Base-by-base conservation (phyloP, 305 asterid species). In the Fraxinus baroniana region DNA sequence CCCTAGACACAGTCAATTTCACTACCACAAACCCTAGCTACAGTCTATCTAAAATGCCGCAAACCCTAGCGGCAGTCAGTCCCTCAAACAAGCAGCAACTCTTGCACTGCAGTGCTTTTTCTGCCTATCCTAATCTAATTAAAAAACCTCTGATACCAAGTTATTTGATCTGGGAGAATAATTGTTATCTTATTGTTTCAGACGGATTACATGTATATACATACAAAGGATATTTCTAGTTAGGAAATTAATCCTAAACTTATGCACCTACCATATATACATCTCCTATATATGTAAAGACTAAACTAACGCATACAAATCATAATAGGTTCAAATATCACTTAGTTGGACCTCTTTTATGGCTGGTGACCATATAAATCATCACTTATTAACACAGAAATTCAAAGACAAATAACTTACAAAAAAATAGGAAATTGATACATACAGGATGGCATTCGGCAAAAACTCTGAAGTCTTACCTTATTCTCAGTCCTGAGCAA, bases 401-500 rank as follows among this genome's bases (percentile, higher is more conserved):
- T 70, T 75, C 75, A 76, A 10, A 84, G 22, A 76, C 22, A 49
- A 37, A 55, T 41, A 70, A 52, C 77, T n/a, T 49, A 32, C 5
- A 39, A 83, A 55, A 20, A 41, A 78, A 74, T 35, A 70, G 80
- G 73, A 22, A 74, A 81, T 66, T 78, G 72, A 78, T 18, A 78
- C 20, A 30, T 74, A 39, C 52, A 72, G 33, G 52, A 52, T 78
- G 70, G 20, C 55, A 76, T 10, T 30, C 0, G 32, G 35, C 17
- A 15, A 57, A 30, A 2, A 62, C 79, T 80, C 8, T 49, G 1
- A 76, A 72, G 66, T 57, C 7, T 81, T 86, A 94, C 99, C 97
- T 86, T 86, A 82, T 92, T 91, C 83, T 76, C 88, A 35, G 85
- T 89, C 90, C 84, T 92, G 77, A 93, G 85, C 93, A 95, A 86